These are phyloP conservation scores for Mortierella sp. DNA, from an alignment of 371 early-diverging fungal genomes.

Conservation along the genomic window DNA sequence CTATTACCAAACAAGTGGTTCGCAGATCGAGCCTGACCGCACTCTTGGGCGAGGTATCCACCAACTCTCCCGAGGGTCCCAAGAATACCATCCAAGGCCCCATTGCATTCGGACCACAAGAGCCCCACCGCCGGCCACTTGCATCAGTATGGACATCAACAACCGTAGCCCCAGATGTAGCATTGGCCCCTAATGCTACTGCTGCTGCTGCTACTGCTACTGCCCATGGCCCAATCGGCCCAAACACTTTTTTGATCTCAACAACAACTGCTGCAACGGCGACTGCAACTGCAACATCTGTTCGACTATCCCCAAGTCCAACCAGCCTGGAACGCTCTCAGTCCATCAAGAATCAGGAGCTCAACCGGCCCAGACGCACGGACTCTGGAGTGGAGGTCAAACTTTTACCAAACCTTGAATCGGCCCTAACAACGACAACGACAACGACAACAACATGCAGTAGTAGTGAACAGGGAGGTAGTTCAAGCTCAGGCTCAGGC, in stretches of 20 bases:
- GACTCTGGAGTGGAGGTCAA: constrained; percentile 50
- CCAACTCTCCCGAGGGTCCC: no score
- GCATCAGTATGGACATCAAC: constrained; percentile 17
- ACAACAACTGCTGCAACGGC: constrained; percentile 1
- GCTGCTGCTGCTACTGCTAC: no score
- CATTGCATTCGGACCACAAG: background rate
- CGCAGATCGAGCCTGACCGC: constrained; percentile 49
- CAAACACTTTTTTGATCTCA: background rate
- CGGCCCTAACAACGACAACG: background rate
- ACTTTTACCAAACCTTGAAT: constrained; percentile 9
- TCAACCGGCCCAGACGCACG: constrained; percentile 32
- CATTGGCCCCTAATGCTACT: no score
- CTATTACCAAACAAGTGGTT: constrained; percentile 43
- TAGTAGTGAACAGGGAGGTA: background rate
- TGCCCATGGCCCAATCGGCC: no score
- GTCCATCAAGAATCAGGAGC: constrained; percentile 11
- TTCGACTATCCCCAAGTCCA: constrained; percentile 5
- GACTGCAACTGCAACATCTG: background rate
- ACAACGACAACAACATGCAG: background rate
- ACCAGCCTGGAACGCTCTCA: constrained; percentile 12
- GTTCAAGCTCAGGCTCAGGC: no score
- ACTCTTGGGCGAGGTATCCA: constrained; percentile 23
- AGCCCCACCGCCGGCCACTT: constrained; percentile 20
- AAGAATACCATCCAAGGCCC: no score
- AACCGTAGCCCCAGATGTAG: background rate